Conservation (phyloP, 177 flowering plant species). For the Vitis hybrid region DNA sequence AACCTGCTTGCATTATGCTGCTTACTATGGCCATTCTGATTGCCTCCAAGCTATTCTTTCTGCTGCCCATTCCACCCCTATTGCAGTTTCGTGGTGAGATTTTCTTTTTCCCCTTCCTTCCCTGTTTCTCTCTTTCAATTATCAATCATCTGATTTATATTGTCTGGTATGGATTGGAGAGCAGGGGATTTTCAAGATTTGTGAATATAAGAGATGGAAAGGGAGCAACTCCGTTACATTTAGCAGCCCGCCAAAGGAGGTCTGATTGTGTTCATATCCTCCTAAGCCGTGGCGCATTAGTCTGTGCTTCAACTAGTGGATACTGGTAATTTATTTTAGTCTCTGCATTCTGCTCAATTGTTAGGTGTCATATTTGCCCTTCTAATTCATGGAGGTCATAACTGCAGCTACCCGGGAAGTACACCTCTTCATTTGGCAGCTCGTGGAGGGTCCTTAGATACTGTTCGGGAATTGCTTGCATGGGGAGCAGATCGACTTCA, state of each 20-base stretch:
- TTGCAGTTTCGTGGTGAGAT: constrained; percentile 52
- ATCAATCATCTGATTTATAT: background rate
- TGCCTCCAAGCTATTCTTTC: constrained; percentile 66
- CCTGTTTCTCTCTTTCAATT: background rate
- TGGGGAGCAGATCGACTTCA: constrained; percentile 82
- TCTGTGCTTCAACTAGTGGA: constrained; percentile 63
- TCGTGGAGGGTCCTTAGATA: constrained; percentile 69
- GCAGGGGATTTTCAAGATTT: constrained; percentile 77
- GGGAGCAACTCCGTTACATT: constrained; percentile 75
- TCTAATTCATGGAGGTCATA: constrained; percentile 11
- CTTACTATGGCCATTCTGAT: constrained; percentile 66
- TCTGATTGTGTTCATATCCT: constrained; percentile 60
- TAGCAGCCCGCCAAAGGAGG: constrained; percentile 59
- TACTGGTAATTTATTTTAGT: constrained; percentile 41
- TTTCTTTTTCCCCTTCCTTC: constrained; percentile 1
- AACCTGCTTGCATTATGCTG: constrained; percentile 71
- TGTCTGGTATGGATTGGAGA: constrained; percentile 18
- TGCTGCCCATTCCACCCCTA: constrained; percentile 48
- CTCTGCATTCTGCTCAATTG: background rate
- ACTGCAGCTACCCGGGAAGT: constrained; percentile 63
- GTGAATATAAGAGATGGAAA: constrained; percentile 67
- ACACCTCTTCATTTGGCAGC: constrained; percentile 85
- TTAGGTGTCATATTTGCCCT: background rate
- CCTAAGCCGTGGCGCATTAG: constrained; percentile 67
- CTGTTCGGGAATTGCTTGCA: constrained; percentile 71